These are phyloP conservation scores for Claviceps pusilla DNA, from an alignment of 2,329 filamentous ascomycete genomes.

Conservation along the genomic window DNA sequence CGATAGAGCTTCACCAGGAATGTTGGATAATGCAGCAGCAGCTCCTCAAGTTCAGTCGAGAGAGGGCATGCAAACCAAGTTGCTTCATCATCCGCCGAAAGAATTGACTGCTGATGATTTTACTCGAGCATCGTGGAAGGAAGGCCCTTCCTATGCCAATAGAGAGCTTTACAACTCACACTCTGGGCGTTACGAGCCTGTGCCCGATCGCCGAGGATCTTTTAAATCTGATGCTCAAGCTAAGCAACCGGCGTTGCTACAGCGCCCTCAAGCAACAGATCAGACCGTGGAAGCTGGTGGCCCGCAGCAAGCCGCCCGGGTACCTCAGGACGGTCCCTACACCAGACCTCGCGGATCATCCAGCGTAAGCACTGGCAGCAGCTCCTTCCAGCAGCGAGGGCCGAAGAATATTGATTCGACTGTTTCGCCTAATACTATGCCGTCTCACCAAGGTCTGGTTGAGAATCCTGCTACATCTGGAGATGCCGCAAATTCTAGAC, in stretches of 20 bases:
- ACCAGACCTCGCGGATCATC: slow-evolving; percentile 72
- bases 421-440: slow-evolving; percentile 28
- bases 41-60: slow-evolving; percentile 36
- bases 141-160: slow-evolving; percentile 45
- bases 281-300: slow-evolving; percentile 68
- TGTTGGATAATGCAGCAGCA: slow-evolving; percentile 37
- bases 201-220: slow-evolving; percentile 59
- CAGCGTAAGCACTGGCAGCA: slow-evolving; percentile 77
- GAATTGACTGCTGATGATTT: slow-evolving; percentile 94
- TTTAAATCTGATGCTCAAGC: slow-evolving; percentile 50
- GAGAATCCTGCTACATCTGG: slow-evolving; percentile 35
- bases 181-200: slow-evolving; percentile 83
- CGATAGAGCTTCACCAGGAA: slow-evolving; percentile 59
- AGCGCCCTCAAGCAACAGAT: slow-evolving; percentile 52
- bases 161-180: slow-evolving; percentile 90
- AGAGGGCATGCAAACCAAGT: slow-evolving; percentile 41
- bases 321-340: slow-evolving; percentile 51
- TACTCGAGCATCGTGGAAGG: slow-evolving; percentile 67
- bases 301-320: slow-evolving; percentile 68
- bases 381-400: slow-evolving; percentile 46
- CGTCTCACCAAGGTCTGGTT: slow-evolving; percentile 33
- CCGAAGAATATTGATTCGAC: slow-evolving; percentile 28
- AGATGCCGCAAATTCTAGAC: slow-evolving; percentile 3
- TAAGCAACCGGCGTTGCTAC: slow-evolving; percentile 64
- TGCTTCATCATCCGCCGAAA: slow-evolving; percentile 40